Evolutionary conservation across 495 filamentous ascomycete genomes (phyloP).

Genomic region (Penicillium parvum): DNA sequence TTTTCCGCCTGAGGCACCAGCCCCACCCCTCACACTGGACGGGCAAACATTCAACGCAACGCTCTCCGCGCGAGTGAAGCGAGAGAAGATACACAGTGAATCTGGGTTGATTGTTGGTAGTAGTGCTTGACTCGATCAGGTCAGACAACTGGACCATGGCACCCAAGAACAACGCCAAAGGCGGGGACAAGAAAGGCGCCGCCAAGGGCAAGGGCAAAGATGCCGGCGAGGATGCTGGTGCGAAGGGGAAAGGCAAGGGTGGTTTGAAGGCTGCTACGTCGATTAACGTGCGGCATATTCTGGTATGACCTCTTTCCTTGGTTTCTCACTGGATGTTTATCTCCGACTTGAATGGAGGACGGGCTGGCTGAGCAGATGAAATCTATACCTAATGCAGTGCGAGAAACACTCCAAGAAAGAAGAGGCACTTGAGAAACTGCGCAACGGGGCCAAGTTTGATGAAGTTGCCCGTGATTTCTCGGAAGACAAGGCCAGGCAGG

Average conservation of each 20-base stretch:
- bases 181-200: slow-evolving; percentile 35
- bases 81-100: no score
- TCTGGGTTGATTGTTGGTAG: no score
- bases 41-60: slow-evolving; percentile 9
- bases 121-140: no score
- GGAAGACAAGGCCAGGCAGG: slow-evolving; percentile 83
- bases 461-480: slow-evolving; percentile 83
- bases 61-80: background rate
- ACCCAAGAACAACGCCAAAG: slow-evolving; percentile 52
- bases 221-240: slow-evolving; percentile 38
- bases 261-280: slow-evolving; percentile 67
- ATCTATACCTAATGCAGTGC: slow-evolving; percentile 43
- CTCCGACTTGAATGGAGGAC: no score
- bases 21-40: slow-evolving; percentile 17
- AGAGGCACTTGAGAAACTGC: slow-evolving; percentile 75
- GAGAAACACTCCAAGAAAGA: slow-evolving; percentile 87
- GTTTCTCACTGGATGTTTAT: background rate
- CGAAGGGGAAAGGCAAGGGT: slow-evolving; percentile 36
- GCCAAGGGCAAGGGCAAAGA: slow-evolving; percentile 45
- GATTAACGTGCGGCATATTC: slow-evolving; percentile 86
- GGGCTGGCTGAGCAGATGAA: no score
- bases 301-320: slow-evolving; percentile 47
- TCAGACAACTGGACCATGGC: slow-evolving; percentile 38
- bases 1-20: slow-evolving; percentile 18
- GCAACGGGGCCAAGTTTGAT: slow-evolving; percentile 76